Percentiles rank a stretch among this genome's conserved stretches.
phyloP scores from a whole-genome alignment of 345 rosid genomes.

The Eucalyptus tenuipes region DNA sequence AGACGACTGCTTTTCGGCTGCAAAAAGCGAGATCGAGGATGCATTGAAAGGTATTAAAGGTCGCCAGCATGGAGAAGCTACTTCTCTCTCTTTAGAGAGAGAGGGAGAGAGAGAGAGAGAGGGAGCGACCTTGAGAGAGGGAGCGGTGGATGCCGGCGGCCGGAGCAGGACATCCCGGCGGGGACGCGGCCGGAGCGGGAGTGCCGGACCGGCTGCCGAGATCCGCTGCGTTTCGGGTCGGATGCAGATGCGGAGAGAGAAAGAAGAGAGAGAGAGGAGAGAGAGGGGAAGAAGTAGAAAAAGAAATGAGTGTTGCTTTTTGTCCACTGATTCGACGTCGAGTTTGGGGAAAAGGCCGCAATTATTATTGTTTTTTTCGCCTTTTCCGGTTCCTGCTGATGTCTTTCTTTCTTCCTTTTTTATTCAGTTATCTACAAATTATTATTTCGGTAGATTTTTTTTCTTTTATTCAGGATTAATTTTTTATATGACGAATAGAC shows the following conservation, averaged over 20 bases:
- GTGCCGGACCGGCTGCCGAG: not conserved
- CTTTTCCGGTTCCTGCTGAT: not conserved
- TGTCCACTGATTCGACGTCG: not conserved
- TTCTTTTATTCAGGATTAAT: not conserved
- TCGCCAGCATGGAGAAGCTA: not conserved
- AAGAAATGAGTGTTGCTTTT: not conserved
- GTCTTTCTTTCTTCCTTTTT: not conserved
- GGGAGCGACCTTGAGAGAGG: not conserved
- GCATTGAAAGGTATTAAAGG: not conserved
- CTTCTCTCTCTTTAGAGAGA: not conserved
- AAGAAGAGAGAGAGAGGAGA: not conserved
- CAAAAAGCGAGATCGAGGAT: not conserved
- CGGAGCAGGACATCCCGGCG: slow-evolving; percentile 9
- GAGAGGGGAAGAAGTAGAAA: not conserved
- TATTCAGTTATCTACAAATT: no score
- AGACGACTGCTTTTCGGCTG: not conserved
- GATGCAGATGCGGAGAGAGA: not conserved
- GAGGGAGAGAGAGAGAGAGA: not conserved
- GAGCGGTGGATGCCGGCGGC: not conserved
- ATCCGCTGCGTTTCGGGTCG: not conserved
- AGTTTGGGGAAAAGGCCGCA: not conserved
- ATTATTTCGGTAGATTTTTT: no score
- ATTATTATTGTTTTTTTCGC: not conserved
- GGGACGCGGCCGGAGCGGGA: not conserved
- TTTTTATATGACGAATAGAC: not conserved